These are phyloP conservation scores for Diaporthe ampelina DNA, from an alignment of 2,329 filamentous ascomycete species.

Conservation along the genomic window DNA sequence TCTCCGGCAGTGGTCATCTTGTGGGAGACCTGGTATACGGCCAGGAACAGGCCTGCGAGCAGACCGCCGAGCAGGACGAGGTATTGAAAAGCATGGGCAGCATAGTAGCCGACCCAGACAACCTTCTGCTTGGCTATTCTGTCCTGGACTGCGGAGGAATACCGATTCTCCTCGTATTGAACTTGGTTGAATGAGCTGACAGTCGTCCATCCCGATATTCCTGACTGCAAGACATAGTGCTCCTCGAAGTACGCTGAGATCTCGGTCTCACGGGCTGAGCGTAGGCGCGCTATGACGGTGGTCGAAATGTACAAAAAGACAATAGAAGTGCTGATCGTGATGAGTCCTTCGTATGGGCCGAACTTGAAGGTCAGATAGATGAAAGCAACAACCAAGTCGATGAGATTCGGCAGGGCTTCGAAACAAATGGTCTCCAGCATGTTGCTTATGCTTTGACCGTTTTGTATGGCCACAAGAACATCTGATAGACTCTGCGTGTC, in stretches of 20 bases:
- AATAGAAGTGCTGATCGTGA: conserved; percentile 70
- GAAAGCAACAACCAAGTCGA: conserved; percentile 72
- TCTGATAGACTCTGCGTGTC: conserved; percentile 72
- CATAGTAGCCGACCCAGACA: conserved; percentile 60
- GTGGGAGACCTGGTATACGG: conserved; percentile 75
- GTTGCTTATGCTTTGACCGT: conserved; percentile 66
- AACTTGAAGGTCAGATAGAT: conserved; percentile 71
- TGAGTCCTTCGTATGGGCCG: conserved; percentile 73
- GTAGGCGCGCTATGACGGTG: conserved; percentile 64
- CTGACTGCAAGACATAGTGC: conserved; percentile 67
- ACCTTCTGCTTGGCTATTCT: conserved; percentile 55
- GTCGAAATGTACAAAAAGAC: conserved; percentile 69
- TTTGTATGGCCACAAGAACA: conserved; percentile 69
- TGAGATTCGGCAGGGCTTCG: conserved; percentile 70
- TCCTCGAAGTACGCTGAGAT: conserved; percentile 69
- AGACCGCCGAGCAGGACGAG: conserved; percentile 79
- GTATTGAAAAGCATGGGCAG: conserved; percentile 69
- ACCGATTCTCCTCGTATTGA: conserved; percentile 67
- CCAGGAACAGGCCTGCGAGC: conserved; percentile 72
- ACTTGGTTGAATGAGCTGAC: conserved; percentile 73
- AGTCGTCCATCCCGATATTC: conserved; percentile 71
- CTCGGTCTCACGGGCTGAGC: conserved; percentile 63
- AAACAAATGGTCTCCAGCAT: conserved; percentile 72
- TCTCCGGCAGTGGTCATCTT: conserved; percentile 70
- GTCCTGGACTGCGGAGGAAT: conserved; percentile 63